Conservation (phyloP, 345 rosid genomes). For the Eutrema japonicum region DNA sequence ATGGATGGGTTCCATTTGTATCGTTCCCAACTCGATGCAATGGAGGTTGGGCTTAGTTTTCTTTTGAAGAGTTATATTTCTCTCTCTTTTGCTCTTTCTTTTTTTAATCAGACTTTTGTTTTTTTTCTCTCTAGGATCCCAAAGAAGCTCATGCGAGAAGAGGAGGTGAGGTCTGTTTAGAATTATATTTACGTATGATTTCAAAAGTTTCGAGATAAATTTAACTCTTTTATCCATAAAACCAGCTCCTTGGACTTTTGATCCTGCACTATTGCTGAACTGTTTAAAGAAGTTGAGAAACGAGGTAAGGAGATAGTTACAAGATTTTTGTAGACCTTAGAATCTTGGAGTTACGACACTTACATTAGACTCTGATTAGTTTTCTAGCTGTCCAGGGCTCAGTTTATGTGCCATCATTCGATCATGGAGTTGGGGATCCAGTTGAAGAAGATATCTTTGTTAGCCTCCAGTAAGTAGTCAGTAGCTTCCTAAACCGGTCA, state of each 20-base stretch:
- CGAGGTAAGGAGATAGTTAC: constrained; percentile 55
- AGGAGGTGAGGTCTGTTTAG: constrained; percentile 69
- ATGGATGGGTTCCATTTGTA: constrained; percentile 98
- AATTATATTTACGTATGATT: constrained; percentile 15
- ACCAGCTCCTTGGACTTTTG: constrained; percentile 95
- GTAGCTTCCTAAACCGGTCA: not conserved
- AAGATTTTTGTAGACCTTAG: constrained; percentile 5
- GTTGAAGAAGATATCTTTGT: constrained; percentile 86
- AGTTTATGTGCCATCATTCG: constrained; percentile 86
- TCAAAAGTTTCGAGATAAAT: constrained; percentile 15
- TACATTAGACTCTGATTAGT: constrained; percentile 28
- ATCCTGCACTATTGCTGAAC: constrained; percentile 63
- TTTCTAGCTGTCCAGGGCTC: constrained; percentile 59
- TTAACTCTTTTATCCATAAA: constrained; percentile 39
- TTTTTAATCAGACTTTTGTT: constrained; percentile 9
- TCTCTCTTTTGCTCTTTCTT: not conserved
- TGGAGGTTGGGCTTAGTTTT: constrained; percentile 64
- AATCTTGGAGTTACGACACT: constrained; percentile 2
- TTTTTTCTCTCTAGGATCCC: constrained; percentile 60
- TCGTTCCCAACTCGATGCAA: constrained; percentile 86
- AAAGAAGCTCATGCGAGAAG: constrained; percentile 97
- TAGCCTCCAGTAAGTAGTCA: constrained; percentile 73
- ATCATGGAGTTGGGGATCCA: constrained; percentile 95
- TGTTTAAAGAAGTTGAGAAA: constrained; percentile 72
- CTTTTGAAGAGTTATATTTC: not conserved